Conservation (phyloP, 768 basidiomycete species). For the Tricholoma hemisulphureum region DNA sequence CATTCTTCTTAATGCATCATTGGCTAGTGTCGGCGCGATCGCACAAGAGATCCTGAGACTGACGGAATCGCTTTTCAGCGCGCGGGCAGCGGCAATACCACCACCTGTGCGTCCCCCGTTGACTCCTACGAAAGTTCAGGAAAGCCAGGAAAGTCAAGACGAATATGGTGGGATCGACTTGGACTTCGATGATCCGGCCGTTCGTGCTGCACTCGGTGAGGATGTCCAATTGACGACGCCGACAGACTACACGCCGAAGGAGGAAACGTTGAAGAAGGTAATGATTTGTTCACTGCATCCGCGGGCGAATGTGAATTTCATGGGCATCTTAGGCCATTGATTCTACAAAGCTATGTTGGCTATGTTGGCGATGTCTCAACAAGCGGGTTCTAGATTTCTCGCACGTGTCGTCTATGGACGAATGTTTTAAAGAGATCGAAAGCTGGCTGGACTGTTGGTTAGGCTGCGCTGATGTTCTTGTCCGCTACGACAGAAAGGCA, state of each 20-base stretch:
- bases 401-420: constrained; percentile 15
- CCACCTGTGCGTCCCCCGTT: constrained; percentile 34
- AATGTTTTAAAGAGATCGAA: constrained; percentile 41
- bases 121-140: constrained; percentile 24
- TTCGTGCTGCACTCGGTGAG: constrained; percentile 53
- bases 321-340: constrained; percentile 12
- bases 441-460: constrained; percentile 73
- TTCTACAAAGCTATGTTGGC: constrained; percentile 16
- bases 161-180: constrained; percentile 53
- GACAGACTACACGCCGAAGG: constrained; percentile 38
- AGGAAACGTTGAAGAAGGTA: constrained; percentile 52
- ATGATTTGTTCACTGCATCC: constrained; percentile 14
- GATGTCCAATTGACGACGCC: constrained; percentile 21
- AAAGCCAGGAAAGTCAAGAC: constrained; percentile 76
- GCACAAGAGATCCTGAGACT: constrained; percentile 56
- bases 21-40: constrained; percentile 39
- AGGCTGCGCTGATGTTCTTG: constrained; percentile 60
- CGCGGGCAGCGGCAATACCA: constrained; percentile 49
- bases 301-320: not conserved
- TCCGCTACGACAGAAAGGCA: constrained; percentile 33
- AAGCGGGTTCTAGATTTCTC: constrained; percentile 40
- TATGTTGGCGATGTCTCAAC: constrained; percentile 42
- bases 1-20: constrained; percentile 13
- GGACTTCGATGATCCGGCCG: constrained; percentile 61
- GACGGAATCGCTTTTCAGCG: constrained; percentile 60